Evolutionary conservation across 2,329 filamentous ascomycete species (phyloP), one percentile per base, ranked within the genome.

Genomic region (Fusarium mexicanum): DNA sequence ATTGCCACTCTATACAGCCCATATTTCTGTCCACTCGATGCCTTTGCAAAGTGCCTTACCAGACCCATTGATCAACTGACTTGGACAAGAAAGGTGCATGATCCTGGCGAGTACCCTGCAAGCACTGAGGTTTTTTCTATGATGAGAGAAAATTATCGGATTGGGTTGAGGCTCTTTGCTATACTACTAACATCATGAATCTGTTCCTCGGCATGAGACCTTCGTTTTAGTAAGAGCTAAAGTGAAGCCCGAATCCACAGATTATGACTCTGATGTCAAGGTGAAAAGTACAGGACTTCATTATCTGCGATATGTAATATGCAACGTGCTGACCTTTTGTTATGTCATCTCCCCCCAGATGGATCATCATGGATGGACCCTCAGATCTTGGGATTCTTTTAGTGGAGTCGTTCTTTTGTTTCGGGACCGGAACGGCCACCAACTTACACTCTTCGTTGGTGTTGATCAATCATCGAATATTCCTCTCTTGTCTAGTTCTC

Each of bases 341-440:
- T 70, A 48, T 61, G 70, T 73, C 70, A 73, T 73, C 41, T 37
- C 43, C 33, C 69, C 55, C 61, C 65, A 59, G 54, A 63, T 65
- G 54, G 14, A 35, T 35, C 14, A 35, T 35, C 33, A 35, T 35
- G 33, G 69, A 72, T 72, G 58, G 58, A 69, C 44, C 63, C 68
- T 61, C 37, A 31, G 67, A 61, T 71, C 59, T 67, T 71, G 40
- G 37, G 33, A 37, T 31, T 37, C 37, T 43, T 59, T 26, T 43
- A 31, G 62, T 68, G 66, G 61, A 51, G 37, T 48, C 31, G n/a
- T 43, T 29, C 31, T 65, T 59, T 37, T 9, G 29, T 24, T 47
- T 51, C 55, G 70, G 69, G 33, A 62, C 64, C 60, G 69, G 51
- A 50, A 59, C 64, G 50, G 64, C 65, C 55, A 55, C 67, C 35